A percentile compares a stretch with the other conserved stretches of the same genome.
Evolutionary conservation across 2,329 filamentous ascomycete species (phyloP).

Genomic region (Talaromyces marneffei): DNA sequence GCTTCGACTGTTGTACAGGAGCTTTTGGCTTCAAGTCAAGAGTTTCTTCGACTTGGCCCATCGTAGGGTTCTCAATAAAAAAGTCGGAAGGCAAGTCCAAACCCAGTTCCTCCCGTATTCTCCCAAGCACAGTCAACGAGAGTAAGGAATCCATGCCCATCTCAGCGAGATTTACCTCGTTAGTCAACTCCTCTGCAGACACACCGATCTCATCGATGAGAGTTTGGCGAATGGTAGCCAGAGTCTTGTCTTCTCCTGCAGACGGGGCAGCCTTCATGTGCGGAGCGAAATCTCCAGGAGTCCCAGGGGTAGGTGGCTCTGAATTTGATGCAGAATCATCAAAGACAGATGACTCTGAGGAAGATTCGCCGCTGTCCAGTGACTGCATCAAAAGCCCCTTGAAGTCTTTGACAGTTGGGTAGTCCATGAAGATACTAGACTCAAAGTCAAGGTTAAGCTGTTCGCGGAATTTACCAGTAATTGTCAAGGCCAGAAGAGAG

Average conservation of each 20-base stretch:
- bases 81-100: slow-evolving; percentile 40
- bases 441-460: slow-evolving; percentile 26
- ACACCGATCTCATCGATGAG: slow-evolving; percentile 43
- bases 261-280: slow-evolving; percentile 21
- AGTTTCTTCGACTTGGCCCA: slow-evolving; percentile 35
- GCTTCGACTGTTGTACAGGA: slow-evolving; percentile 13
- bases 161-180: slow-evolving; percentile 36
- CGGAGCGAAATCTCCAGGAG: slow-evolving; percentile 28
- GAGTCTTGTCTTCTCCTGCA: slow-evolving; percentile 31
- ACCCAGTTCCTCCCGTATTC: slow-evolving; percentile 39
- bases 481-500: slow-evolving; percentile 29
- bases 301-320: slow-evolving; percentile 30
- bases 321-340: slow-evolving; percentile 25
- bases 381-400: slow-evolving; percentile 45
- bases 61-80: slow-evolving; percentile 40
- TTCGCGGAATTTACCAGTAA: slow-evolving; percentile 26
- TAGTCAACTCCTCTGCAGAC: slow-evolving; percentile 35
- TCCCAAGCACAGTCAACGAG: slow-evolving; percentile 41
- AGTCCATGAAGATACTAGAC: slow-evolving; percentile 14
- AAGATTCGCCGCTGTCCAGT: slow-evolving; percentile 28
- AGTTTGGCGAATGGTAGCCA: slow-evolving; percentile 33
- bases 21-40: slow-evolving; percentile 35
- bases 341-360: slow-evolving; percentile 27
- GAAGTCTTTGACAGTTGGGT: slow-evolving; percentile 14
- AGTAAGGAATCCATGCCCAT: slow-evolving; percentile 45